Evolutionary conservation across 371 early-diverging fungal genomes (phyloP).

Genomic region (Mucor irregularis): DNA sequence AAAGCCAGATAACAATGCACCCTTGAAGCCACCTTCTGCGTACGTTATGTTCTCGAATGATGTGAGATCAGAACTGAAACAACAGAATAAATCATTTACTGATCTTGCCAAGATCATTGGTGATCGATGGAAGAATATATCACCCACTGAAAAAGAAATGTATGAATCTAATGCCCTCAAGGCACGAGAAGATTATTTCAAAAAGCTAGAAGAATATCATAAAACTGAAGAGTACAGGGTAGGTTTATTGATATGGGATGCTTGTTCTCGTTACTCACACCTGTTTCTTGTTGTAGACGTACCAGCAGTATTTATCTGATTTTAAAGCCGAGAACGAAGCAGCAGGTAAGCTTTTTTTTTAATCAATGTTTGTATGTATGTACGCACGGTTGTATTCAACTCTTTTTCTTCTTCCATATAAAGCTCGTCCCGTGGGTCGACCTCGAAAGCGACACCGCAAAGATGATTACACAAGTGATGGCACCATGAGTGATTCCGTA

Average conservation of each 20-base stretch:
- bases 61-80: slow-evolving; percentile 45
- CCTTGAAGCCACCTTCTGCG: slow-evolving; percentile 55
- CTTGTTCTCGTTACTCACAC: background rate
- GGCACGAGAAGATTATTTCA: slow-evolving; percentile 41
- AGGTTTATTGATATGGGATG: background rate
- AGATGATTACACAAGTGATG: slow-evolving; percentile 17
- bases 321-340: slow-evolving; percentile 51
- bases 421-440: slow-evolving; percentile 37
- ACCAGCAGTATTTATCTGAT: slow-evolving; percentile 46
- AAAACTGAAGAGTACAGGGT: slow-evolving; percentile 40
- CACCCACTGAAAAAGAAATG: slow-evolving; percentile 30
- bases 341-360: slow-evolving; percentile 28
- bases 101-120: slow-evolving; percentile 55
- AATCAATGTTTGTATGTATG: background rate
- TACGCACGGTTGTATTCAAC: too few species aligned
- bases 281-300: slow-evolving; percentile 23
- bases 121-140: slow-evolving; percentile 47
- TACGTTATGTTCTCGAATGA: slow-evolving; percentile 60
- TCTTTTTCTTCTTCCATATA: too few species aligned
- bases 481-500: slow-evolving; percentile 15
- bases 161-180: slow-evolving; percentile 33
- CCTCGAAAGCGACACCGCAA: slow-evolving; percentile 27
- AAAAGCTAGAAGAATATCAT: slow-evolving; percentile 39
- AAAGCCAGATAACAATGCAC: slow-evolving; percentile 54
- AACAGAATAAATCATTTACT: slow-evolving; percentile 49